Percentiles rank a stretch among this genome's conserved stretches.
These are phyloP conservation scores for Monosporascus sp. DNA, from an alignment of 2,329 filamentous ascomycete species.

Conservation along the genomic window DNA sequence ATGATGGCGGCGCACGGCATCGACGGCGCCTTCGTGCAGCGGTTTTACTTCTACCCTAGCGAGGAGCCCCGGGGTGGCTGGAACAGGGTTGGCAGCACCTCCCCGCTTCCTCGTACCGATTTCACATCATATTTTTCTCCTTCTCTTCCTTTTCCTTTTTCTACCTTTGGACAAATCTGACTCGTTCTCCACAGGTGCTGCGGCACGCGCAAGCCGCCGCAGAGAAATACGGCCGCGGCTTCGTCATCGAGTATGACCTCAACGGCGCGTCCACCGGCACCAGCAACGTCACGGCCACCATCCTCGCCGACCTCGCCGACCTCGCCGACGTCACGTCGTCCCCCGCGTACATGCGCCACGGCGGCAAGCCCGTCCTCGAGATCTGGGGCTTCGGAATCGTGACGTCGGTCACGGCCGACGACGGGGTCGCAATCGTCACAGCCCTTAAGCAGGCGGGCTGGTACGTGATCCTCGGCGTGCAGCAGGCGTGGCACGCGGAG, in stretches of 20 bases:
- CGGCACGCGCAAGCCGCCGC: constrained; percentile 15
- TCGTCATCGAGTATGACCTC: constrained; percentile 21
- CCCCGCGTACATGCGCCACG: constrained; percentile 20
- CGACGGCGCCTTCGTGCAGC: constrained; percentile 19
- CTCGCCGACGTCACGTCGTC: constrained; percentile 16
- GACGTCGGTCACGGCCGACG: constrained; percentile 13
- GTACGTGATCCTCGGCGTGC: constrained; percentile 21
- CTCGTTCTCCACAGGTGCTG: constrained; percentile 8
- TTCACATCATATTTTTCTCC: neutral
- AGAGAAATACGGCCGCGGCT: constrained; percentile 21
- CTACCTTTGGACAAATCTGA: neutral
- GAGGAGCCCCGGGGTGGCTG: constrained; percentile 16
- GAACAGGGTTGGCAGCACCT: constrained; percentile 11
- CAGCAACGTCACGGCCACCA: constrained; percentile 16
- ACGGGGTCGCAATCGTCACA: constrained; percentile 17
- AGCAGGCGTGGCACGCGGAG: constrained; percentile 22
- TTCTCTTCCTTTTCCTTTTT: neutral
- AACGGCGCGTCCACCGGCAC: constrained; percentile 14
- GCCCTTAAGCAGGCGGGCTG: constrained; percentile 18
- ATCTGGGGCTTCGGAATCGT: constrained; percentile 22
- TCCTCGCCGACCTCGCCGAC: constrained; percentile 15
- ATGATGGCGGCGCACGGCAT: constrained; percentile 18
- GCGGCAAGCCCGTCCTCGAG: constrained; percentile 21
- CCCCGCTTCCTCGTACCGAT: neutral
- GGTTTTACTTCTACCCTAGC: constrained; percentile 19